These are phyloP conservation scores for Xylaria sp. DNA, from an alignment of 2,329 filamentous ascomycete genomes.

Conservation along the genomic window DNA sequence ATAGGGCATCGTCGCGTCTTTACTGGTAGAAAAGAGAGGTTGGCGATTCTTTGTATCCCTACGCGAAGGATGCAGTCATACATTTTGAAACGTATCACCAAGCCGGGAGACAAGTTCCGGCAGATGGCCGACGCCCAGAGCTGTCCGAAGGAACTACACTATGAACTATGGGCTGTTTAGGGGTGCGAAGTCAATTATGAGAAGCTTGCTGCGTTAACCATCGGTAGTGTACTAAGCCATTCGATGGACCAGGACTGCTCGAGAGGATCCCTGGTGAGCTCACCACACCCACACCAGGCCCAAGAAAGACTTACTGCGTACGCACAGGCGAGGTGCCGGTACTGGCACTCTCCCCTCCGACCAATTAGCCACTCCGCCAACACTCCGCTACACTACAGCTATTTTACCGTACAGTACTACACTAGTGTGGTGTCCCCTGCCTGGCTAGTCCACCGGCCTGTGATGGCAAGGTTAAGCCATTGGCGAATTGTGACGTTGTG, in stretches of 20 bases:
- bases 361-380: slow-evolving; percentile 5
- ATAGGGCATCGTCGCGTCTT: slow-evolving; percentile 32
- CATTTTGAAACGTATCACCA: slow-evolving; percentile 41
- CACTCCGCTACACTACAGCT: slow-evolving; percentile 10
- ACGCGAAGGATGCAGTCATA: slow-evolving; percentile 42
- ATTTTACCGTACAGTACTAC: slow-evolving; percentile 9
- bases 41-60: slow-evolving; percentile 31
- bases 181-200: slow-evolving; percentile 25
- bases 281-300: slow-evolving; percentile 11
- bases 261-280: slow-evolving; percentile 29
- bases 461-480: slow-evolving; percentile 33
- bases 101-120: slow-evolving; percentile 38
- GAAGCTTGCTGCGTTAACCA: slow-evolving; percentile 23
- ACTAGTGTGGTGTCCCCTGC: slow-evolving; percentile 22
- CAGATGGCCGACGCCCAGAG: slow-evolving; percentile 33
- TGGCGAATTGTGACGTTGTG: slow-evolving; percentile 38
- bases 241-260: slow-evolving; percentile 14
- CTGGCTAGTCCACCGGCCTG: slow-evolving; percentile 21
- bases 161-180: slow-evolving; percentile 20
- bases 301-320: neutral
- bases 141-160: slow-evolving; percentile 24
- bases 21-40: slow-evolving; percentile 25
- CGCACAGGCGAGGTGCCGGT: slow-evolving; percentile 7
- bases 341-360: slow-evolving; percentile 8
- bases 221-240: slow-evolving; percentile 32